These are phyloP conservation scores for Penicillium sp. DNA, from an alignment of 2,329 filamentous ascomycete genomes.

Conservation along the genomic window DNA sequence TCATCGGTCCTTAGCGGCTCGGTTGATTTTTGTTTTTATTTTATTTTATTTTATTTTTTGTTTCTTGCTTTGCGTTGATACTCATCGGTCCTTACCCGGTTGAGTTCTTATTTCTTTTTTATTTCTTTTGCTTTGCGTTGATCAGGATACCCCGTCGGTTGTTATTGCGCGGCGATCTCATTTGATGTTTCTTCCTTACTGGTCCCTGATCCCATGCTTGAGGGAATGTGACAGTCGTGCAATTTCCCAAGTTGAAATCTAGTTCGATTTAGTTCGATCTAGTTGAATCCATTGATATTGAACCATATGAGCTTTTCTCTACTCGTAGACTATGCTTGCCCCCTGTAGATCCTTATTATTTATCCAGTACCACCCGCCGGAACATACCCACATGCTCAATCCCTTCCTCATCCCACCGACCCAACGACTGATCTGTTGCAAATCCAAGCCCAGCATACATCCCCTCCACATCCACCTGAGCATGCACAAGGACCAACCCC, in stretches of 20 bases:
- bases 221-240: not conserved
- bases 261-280: conserved; percentile 1
- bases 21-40: not conserved
- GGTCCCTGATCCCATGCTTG: conserved; percentile 11
- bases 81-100: not conserved
- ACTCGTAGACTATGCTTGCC: not conserved
- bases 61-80: not conserved
- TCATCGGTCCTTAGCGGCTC: not conserved
- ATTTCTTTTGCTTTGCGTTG: conserved; percentile 17
- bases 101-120: conserved; percentile 1
- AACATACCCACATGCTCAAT: conserved; percentile 88
- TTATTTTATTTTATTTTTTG: not conserved
- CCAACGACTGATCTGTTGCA: conserved; percentile 67
- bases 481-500: conserved; percentile 75
- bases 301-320: not conserved
- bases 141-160: conserved; percentile 39
- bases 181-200: conserved; percentile 15
- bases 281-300: conserved; percentile 3
- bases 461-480: conserved; percentile 63
- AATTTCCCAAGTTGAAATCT: not conserved
- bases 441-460: conserved; percentile 75
- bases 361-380: conserved; percentile 39
- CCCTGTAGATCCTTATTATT: not conserved
- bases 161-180: conserved; percentile 25
- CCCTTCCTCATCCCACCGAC: conserved; percentile 77